Evolutionary conservation across 2,329 filamentous ascomycete genomes (phyloP).

Genomic region (Colletotrichum sansevieriae): DNA sequence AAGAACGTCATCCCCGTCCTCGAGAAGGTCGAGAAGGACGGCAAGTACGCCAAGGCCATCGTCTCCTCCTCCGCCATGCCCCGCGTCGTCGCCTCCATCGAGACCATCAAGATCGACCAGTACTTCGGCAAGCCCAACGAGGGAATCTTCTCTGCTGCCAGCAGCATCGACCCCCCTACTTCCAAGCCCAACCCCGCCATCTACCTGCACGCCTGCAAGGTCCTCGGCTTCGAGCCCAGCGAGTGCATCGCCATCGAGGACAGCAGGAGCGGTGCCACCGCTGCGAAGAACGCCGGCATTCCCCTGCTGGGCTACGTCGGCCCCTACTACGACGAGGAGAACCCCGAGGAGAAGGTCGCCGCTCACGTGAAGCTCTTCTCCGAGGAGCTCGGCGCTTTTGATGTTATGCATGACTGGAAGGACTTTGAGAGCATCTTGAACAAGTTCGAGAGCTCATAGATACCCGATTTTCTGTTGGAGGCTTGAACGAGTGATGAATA

Average conservation of each 20-base stretch:
- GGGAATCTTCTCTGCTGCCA: constrained; percentile 85
- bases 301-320: constrained; percentile 88
- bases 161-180: constrained; percentile 80
- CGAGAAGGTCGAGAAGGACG: constrained; percentile 69
- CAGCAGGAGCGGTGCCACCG: constrained; percentile 85
- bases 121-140: constrained; percentile 80
- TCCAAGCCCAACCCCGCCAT: constrained; percentile 92
- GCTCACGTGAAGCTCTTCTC: constrained; percentile 35
- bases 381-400: constrained; percentile 39
- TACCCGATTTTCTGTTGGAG: constrained; percentile 14
- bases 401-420: constrained; percentile 42
- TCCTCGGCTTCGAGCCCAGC: constrained; percentile 76
- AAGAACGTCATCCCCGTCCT: constrained; percentile 76
- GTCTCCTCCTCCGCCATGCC: constrained; percentile 85
- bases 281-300: constrained; percentile 81
- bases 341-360: constrained; percentile 72
- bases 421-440: constrained; percentile 41
- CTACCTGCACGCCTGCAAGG: constrained; percentile 82
- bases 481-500: constrained; percentile 16
- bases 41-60: constrained; percentile 80
- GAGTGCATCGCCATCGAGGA: constrained; percentile 90
- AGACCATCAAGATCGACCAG: constrained; percentile 82
- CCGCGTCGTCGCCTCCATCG: constrained; percentile 81
- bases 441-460: constrained; percentile 42
- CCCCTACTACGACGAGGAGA: constrained; percentile 74